phyloP scores from a whole-genome alignment of 768 basidiomycete genomes.

The Termitomyces sp. region DNA sequence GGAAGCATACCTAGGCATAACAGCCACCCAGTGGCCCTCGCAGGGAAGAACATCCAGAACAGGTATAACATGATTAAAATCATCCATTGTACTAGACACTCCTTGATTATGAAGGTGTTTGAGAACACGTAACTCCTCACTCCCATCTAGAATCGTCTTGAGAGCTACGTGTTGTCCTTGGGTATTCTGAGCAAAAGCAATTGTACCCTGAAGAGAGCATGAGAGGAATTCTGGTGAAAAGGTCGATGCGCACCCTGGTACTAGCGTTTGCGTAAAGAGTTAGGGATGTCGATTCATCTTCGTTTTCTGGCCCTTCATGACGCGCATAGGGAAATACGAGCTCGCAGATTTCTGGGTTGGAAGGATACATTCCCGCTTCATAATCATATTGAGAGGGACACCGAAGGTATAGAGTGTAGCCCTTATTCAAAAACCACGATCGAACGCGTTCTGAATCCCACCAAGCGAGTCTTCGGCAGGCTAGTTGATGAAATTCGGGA shows the following conservation, averaged over 20 bases:
- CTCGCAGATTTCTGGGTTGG: not conserved
- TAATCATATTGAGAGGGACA: not conserved
- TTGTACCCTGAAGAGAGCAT: not conserved
- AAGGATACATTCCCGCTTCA: not conserved
- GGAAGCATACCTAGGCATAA: conserved; percentile 24
- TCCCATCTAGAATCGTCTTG: not conserved
- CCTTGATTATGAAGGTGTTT: not conserved
- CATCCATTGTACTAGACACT: not conserved
- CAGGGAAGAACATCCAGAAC: conserved; percentile 18
- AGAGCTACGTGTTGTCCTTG: conserved; percentile 6
- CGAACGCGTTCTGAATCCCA: not conserved
- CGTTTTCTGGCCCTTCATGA: not conserved
- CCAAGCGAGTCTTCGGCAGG: not conserved
- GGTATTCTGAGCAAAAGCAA: conserved; percentile 6
- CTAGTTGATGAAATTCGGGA: not conserved
- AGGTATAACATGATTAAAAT: conserved; percentile 17
- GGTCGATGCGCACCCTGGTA: not conserved
- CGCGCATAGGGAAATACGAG: not conserved
- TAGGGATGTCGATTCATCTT: not conserved
- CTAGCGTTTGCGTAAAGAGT: not conserved
- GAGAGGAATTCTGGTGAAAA: not conserved
- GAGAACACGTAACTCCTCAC: conserved; percentile 1
- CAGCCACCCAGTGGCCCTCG: conserved; percentile 20
- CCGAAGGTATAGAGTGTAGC: not conserved
- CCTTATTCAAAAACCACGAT: not conserved